Conservation (phyloP, 2,329 filamentous ascomycete genomes). For the Calycina marina region DNA sequence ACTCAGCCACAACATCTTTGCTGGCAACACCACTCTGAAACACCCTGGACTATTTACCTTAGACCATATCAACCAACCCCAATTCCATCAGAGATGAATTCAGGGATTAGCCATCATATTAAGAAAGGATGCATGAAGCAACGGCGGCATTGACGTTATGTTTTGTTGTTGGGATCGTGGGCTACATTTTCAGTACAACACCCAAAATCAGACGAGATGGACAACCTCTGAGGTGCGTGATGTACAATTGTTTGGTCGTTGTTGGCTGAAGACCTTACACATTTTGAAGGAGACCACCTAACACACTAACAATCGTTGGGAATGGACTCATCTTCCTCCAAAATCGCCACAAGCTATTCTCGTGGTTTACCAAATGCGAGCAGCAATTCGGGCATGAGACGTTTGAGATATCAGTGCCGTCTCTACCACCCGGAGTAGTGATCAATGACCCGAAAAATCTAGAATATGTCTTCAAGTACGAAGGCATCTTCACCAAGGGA, state of each 20-base stretch:
- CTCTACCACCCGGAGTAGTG: constrained; percentile 45
- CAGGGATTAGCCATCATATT: no score
- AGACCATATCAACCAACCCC: no score
- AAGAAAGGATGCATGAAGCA: constrained; percentile 12
- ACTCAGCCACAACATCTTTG: no score
- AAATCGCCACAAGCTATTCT: constrained; percentile 42
- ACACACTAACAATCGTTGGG: constrained; percentile 34
- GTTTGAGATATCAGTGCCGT: constrained; percentile 46
- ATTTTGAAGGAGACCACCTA: constrained; percentile 17
- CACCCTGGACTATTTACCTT: no score
- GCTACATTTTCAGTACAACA: constrained; percentile 9
- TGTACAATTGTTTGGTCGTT: no score
- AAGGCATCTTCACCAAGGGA: constrained; percentile 45
- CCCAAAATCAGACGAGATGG: constrained; percentile 19
- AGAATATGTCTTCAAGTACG: constrained; percentile 47
- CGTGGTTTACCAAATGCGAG: constrained; percentile 47
- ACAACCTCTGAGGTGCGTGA: constrained; percentile 16
- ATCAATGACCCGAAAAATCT: constrained; percentile 47
- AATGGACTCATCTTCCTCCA: constrained; percentile 48
- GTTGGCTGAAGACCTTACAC: no score
- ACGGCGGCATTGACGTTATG: constrained; percentile 9
- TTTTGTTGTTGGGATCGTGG: constrained; percentile 4
- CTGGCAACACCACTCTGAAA: no score
- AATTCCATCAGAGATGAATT: no score
- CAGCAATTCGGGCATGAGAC: constrained; percentile 42